Evolutionary conservation across 139 green algal species (phyloP).

Genomic region (Closterium sp.): DNA sequence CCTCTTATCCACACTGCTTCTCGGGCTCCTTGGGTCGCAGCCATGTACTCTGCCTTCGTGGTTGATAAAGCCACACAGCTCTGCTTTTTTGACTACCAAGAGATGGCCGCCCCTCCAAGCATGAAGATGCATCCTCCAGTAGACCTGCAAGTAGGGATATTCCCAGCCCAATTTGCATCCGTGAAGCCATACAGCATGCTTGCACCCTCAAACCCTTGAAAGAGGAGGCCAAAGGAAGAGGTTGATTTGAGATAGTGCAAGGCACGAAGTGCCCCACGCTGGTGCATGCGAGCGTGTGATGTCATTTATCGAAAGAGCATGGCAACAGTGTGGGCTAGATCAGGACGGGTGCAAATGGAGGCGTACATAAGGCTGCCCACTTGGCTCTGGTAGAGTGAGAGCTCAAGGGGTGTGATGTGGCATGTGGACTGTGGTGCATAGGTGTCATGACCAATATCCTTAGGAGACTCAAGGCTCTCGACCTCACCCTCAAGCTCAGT

Average conservation of each 20-base stretch:
- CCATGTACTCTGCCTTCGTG: constrained; percentile 13
- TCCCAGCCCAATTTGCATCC: constrained; percentile 9
- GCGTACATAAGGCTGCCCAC: constrained; percentile 21
- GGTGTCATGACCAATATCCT: background rate
- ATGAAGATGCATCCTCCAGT: constrained; percentile 23
- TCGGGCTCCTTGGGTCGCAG: background rate
- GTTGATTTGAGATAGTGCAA: constrained; percentile 17
- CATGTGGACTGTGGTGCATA: background rate
- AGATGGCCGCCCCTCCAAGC: constrained; percentile 3
- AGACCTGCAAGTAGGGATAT: background rate
- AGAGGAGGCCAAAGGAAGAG: constrained; percentile 7
- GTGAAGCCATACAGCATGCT: background rate
- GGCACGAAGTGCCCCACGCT: background rate
- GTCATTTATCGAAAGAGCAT: background rate
- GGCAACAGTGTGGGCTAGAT: background rate
- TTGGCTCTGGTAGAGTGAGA: constrained; percentile 12
- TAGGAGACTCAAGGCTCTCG: background rate
- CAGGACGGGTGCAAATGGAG: constrained; percentile 10
- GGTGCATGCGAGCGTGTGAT: background rate
- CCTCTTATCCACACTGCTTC: background rate
- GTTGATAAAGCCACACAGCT: background rate
- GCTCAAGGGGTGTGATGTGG: background rate
- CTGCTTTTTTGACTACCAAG: background rate
- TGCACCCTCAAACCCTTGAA: constrained; percentile 1
- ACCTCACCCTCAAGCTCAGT: background rate